phyloP scores from a whole-genome alignment of 1,284 basidiomycete species.

The Exobasidium cylindrosporum region DNA sequence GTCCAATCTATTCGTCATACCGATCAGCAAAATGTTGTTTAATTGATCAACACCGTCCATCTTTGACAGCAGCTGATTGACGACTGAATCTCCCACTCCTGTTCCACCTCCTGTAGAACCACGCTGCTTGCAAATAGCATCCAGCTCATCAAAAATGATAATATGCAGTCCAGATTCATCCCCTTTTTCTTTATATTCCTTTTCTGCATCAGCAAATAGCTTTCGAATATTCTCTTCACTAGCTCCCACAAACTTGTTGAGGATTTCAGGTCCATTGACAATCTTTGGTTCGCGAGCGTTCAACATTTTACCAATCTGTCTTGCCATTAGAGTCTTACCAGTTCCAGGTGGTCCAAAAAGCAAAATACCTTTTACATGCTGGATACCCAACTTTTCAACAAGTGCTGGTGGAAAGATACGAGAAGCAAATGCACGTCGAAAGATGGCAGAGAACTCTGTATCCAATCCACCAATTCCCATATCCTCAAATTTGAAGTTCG shows the following conservation, averaged over 20 bases:
- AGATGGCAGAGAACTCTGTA: constrained; percentile 90
- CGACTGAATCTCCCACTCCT: constrained; percentile 95
- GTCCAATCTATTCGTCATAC: constrained; percentile 98
- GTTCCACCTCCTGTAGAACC: constrained; percentile 67
- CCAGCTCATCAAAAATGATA: constrained; percentile 98
- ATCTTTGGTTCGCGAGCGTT: constrained; percentile 98
- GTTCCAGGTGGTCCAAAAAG: constrained; percentile 96
- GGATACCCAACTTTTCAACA: constrained; percentile 96
- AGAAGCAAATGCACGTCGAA: constrained; percentile 95
- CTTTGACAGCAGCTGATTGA: constrained; percentile 98
- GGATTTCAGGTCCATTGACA: constrained; percentile 95
- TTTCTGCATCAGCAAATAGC: constrained; percentile 94
- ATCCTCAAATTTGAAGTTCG: constrained; percentile 99
- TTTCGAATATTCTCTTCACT: constrained; percentile 99
- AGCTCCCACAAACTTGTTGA: constrained; percentile 96
- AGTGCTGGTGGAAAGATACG: constrained; percentile 95
- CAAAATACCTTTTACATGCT: constrained; percentile 96
- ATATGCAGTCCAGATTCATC: constrained; percentile 97
- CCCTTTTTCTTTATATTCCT: constrained; percentile 97
- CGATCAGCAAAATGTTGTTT: constrained; percentile 98
- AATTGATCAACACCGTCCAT: constrained; percentile 99
- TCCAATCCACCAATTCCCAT: constrained; percentile 99
- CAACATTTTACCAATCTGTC: constrained; percentile 99
- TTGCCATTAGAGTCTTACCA: constrained; percentile 95
- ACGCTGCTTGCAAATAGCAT: constrained; percentile 98